Evolutionary conservation across 2,329 filamentous ascomycete genomes (phyloP), one percentile per base, ranked within the genome.

Genomic region (Penicillium sp.): DNA sequence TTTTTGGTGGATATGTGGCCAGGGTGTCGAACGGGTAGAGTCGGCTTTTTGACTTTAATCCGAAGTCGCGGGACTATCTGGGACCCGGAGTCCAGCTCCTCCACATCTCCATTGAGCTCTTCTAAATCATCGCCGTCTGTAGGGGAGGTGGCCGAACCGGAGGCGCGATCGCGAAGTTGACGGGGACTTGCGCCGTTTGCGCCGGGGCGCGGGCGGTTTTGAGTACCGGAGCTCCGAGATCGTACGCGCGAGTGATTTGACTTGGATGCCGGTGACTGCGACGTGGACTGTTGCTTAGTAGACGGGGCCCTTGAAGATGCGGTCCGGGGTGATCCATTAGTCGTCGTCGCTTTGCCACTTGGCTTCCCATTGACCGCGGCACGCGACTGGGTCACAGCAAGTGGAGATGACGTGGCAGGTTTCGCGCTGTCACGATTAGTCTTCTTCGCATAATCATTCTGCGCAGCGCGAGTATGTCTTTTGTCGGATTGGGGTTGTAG

Each of bases 11-110:
- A 69, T 16, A 80, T 71, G 57, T 85, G 80, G 23, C 75, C 75
- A 13, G 82, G 82, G 59, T 84, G 80, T 21, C 80, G 77, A 48
- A 81, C 73, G 6, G 75, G 74, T 24, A 80, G 72, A 24, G 77
- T 74, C 16, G 81, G 81, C 63, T 79, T 80, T 56, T 77, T 78
- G 21, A 84, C 74, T 59, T 78, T 79, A 44, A 85, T 78, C 50
- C 77, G 70, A 44, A 77, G 52, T 47, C 72, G 66, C 23, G 72
- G 72, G 23, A 72, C 59, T 28, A 63, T 68, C 34, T 66, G 67
- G 5, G 51, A 51, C 5, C 58, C 54, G 52, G 60, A 48, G 8
- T 65, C 61, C 31, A 61, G 52, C 39, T 59, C 66, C n/a, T 65
- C 58, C 9, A 54, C 51, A 37, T 62, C 49, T 19, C 34, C 54